phyloP scores from a whole-genome alignment of 192 early-diverging fungal genomes.

The Backusella tuberculispora region DNA sequence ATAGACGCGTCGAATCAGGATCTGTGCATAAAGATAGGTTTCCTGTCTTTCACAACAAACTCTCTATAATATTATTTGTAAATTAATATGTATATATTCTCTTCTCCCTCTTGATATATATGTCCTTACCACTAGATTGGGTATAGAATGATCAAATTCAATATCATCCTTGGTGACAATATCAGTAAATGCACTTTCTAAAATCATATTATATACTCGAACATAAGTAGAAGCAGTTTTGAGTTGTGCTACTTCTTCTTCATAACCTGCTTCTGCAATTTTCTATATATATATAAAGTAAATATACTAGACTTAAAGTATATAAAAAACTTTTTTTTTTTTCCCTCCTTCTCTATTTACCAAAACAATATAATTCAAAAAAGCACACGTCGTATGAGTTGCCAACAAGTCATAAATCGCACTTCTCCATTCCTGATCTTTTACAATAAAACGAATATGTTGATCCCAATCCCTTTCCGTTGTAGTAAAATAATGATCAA shows the following conservation, averaged over 20 bases:
- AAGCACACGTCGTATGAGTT: conserved; percentile 59
- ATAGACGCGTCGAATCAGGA: conserved; percentile 47
- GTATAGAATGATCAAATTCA: conserved; percentile 56
- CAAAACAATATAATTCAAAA: conserved; percentile 58
- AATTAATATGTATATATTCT: too few relatives aligned
- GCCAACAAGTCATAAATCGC: conserved; percentile 71
- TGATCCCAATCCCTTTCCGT: conserved; percentile 28
- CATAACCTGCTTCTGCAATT: conserved; percentile 66
- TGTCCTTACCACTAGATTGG: conserved; percentile 56
- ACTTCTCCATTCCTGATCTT: conserved; percentile 65
- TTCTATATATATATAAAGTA: conserved; percentile 42
- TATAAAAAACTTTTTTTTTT: too few relatives aligned
- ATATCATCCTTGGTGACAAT: conserved; percentile 62
- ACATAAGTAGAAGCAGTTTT: conserved; percentile 70
- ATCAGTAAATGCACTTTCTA: conserved; percentile 64
- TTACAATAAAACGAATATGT: conserved; percentile 54
- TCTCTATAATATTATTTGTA: conserved; percentile 36
- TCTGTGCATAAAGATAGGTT: conserved; percentile 57
- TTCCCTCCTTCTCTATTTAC: background rate
- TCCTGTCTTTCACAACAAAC: conserved; percentile 59
- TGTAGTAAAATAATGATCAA: conserved; percentile 54
- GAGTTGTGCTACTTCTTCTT: conserved; percentile 66
- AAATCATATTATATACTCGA: conserved; percentile 65
- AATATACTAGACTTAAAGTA: too few relatives aligned
- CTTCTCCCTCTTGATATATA: background rate